Base-by-base conservation (phyloP, 1,284 basidiomycete genomes). In the Tetrapyrgos nigripes region DNA sequence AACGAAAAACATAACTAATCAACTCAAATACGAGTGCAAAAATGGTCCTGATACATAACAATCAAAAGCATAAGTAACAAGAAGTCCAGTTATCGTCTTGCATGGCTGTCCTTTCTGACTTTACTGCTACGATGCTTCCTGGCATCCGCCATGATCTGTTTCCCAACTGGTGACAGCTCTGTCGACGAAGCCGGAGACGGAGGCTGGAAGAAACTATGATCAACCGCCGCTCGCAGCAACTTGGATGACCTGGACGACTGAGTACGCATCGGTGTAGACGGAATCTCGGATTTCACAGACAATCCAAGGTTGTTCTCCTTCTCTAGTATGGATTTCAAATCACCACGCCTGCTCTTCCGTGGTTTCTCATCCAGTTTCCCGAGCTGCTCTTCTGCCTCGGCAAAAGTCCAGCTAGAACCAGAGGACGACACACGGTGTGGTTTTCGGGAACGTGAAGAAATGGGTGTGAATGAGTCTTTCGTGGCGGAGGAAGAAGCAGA, bases 121-220 rank as follows among this genome's bases (percentile, higher is more conserved):
- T 66, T n/a, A n/a, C n/a, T 65, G 44, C 71, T 64, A 50, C 72
- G 73, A 35, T 65, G 70, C 54, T 66, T 66, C 46, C 84, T 77
- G 13, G 78, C 68, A 65, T 85, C 80, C 57, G 75, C 73, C 90
- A 91, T 91, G 67, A 92, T 79, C 67, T 87, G 80, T 63, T 79
- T 79, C 8, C 81, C 85, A 33, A 87, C 71, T 11, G 88, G 87
- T 23, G 89, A 91, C 50, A 92, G 73, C 63, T 91, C 90, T 13
- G 87, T 83, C 3, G 89, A 90, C 26, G 83, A 86, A n/a, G 85
- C 81, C n/a, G 88, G 86, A 3, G 87, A 88, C 1, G 73, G 74
- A 9, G 73, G 71, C 31, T 69, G 73, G 57, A 78, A 76, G 60
- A 70, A 74, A 17, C 65, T 64, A 21, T 77, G 73, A 11, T 70